Evolutionary conservation across 495 filamentous ascomycete genomes (phyloP).

Genomic region (Neurospora sublineolata): DNA sequence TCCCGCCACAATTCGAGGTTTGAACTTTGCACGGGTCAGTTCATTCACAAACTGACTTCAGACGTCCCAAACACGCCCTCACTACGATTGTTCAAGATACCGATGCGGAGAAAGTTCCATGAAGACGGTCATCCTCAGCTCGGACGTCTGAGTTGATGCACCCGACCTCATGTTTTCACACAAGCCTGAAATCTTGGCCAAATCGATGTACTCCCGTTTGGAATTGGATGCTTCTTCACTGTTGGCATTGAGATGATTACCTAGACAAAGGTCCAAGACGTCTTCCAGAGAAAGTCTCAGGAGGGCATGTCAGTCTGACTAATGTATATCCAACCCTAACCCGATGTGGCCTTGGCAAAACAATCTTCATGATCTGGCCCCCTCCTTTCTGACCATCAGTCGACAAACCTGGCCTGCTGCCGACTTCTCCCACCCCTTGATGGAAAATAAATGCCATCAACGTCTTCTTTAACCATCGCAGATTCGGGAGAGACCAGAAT

Average conservation of each 20-base stretch:
- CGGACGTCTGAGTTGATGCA: too few species aligned
- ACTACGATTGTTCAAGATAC: neutral
- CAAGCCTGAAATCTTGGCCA: too few species aligned
- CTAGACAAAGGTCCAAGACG: neutral
- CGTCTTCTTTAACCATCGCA: neutral
- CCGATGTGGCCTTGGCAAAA: neutral
- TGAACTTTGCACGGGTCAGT: neutral
- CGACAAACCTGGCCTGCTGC: neutral
- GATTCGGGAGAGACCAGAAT: neutral
- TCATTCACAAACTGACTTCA: neutral
- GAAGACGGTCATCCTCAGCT: too few species aligned
- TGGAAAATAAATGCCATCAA: neutral
- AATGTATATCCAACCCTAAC: neutral
- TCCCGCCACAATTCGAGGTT: neutral
- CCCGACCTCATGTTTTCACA: too few species aligned
- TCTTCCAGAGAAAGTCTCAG: neutral
- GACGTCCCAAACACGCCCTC: neutral
- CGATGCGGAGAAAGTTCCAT: too few species aligned
- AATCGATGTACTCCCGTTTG: too few species aligned
- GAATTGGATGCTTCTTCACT: neutral
- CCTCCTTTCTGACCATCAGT: neutral
- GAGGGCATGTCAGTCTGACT: neutral
- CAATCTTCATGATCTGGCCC: neutral
- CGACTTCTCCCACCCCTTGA: neutral
- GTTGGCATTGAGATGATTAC: neutral